Evolutionary conservation across 2,329 filamentous ascomycete genomes (phyloP).

Genomic region (Fusarium sp.): DNA sequence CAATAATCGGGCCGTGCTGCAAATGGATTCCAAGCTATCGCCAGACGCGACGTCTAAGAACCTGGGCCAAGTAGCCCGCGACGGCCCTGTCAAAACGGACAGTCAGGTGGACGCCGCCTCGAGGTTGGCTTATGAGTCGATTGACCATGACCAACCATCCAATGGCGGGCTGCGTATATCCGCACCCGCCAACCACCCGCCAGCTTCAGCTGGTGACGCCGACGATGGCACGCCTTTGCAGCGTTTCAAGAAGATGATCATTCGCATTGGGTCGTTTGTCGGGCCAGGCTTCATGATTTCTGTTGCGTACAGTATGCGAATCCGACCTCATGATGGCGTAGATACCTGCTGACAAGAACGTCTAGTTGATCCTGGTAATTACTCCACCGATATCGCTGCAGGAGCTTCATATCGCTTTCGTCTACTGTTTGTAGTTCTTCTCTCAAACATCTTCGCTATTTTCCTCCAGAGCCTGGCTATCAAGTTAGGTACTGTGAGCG

Average conservation of each 20-base stretch:
- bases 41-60: not conserved
- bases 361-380: constrained; percentile 13
- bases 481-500: constrained; percentile 76
- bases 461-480: constrained; percentile 75
- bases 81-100: not conserved
- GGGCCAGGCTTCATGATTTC: constrained; percentile 11
- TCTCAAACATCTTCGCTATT: constrained; percentile 71
- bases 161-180: not conserved
- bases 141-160: constrained; percentile 59
- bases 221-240: not conserved
- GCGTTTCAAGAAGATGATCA: not conserved
- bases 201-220: not conserved
- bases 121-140: constrained; percentile 17
- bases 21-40: not conserved
- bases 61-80: not conserved
- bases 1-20: not conserved
- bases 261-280: not conserved
- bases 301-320: constrained; percentile 9
- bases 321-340: not conserved
- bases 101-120: not conserved
- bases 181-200: not conserved
- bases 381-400: constrained; percentile 10
- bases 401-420: constrained; percentile 10
- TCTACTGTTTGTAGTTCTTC: constrained; percentile 1
- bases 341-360: not conserved